Base-by-base conservation (phyloP, 768 basidiomycete genomes). In the Lentinula lateritia region DNA sequence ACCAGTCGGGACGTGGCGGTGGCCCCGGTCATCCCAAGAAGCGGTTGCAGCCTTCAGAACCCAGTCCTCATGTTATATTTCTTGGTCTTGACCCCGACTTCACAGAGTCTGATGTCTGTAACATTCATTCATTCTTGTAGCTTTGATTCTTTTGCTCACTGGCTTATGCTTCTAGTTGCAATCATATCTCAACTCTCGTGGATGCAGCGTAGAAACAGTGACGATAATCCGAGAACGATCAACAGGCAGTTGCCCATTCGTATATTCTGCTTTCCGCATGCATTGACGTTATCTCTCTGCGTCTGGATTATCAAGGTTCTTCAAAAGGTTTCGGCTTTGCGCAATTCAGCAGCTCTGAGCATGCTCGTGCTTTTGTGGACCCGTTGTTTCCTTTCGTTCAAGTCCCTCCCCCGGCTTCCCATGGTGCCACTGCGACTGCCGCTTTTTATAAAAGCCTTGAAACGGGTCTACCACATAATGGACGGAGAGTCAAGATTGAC, bases 241-340 rank as follows among this genome's bases (percentile, higher is more conserved):
- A 84, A 89, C 96, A 84, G 95, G 95, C 88, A 88, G 84, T 90
- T 91, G 83, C 86, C 88, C 78, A 79, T 89, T 89, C 84, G 82
- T 86, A 86, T 87, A 72, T 83, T 75, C 76, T 77, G 75, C 75
- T 76, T 54, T 39, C 76, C 80, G 77, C 83, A 78, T 80, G 77
- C 85, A 88, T 91, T 93, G 78, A 91, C 88, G 74, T 87, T 78
- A 73, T 78, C 81, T 78, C 74, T 78, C 81, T 78, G 80, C 77
- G 75, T 63, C 85, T 85, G 77, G 79, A 83, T 84, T 84, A 77
- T 63, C 75, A 87, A 94, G 93, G 93, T 87, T 76, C 82, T 64
- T 95, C 95, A 60, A 96, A 96, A 76, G 91, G 93, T 70, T 98
- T 98, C 72, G 97, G 95, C 62, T 99, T 99, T 74, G 95, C 93